Base-by-base conservation (phyloP, 169 alveolate genomes). In the Theileria parva region DNA sequence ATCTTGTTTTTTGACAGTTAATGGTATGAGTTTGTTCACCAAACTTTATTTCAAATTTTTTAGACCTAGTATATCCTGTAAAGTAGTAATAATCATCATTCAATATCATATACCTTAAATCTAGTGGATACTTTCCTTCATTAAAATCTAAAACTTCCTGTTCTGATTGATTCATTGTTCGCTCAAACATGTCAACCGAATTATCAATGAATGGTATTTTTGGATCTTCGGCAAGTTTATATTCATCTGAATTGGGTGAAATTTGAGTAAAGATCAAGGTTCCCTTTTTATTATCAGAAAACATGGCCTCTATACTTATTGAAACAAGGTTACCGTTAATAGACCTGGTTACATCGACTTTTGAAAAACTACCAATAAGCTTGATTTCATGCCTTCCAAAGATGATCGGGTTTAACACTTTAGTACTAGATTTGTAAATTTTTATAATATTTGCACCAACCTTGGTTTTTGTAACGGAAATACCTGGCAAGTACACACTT, bases 361-460 rank as follows among this genome's bases (percentile, higher is more conserved):
- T 72, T 32, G 51, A 27, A 44, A 37, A 37, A 32, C 55, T 64
- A 12, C 50, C 44, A 7, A 65, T 7, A 30, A 83, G 60, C 71
- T 71, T 59, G 21, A 83, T 77, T 72, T 83, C 89, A 30, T 83
- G 89, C 25, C 61, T 69, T 3, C 89, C 89, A 55, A 83, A 83
- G 5, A 83, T 78, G 9, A 83, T 19, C 0, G 89, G 89, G 50
- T 83, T 83, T 63, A 83, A 77, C 0, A 44, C 0, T 8, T n/a
- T 1, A 17, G 23, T 13, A 50, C 0, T 17, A 19, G 83, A 50
- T 27, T 64, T 83, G 7, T 44, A 25, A 7, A 30, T 65, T 19
- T 50, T 71, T 7, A 83, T 57, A 44, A 12, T 61, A 2, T 30
- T 44, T 11, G 7, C 12, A 5, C 86, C 89, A 1, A 75, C 32